Conservation (phyloP, 2,329 filamentous ascomycete genomes). For the Cercospora janseana region DNA sequence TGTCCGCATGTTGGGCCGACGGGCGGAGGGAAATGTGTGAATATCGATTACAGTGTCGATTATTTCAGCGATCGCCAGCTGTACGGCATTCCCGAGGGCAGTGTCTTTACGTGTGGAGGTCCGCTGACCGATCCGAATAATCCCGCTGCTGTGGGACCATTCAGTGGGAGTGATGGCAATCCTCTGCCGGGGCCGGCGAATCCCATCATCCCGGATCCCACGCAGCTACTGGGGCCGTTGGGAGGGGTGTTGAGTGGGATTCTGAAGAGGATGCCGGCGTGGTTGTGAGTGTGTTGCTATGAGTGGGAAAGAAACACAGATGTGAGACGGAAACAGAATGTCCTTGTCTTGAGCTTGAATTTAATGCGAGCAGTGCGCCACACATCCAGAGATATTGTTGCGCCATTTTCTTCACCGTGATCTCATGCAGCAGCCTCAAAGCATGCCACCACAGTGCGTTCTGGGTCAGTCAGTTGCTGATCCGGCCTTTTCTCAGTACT, state of each 20-base stretch:
- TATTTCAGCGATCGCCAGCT: slow-evolving; percentile 32
- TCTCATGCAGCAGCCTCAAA: too few species aligned
- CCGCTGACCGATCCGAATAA: slow-evolving; percentile 12
- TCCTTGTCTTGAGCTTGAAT: too few species aligned
- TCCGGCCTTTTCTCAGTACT: too few species aligned
- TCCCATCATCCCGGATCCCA: slow-evolving; percentile 5
- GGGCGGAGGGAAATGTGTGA: slow-evolving; percentile 32
- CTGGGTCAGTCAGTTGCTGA: too few species aligned
- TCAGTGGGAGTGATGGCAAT: slow-evolving; percentile 1
- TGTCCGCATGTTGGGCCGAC: slow-evolving; percentile 36
- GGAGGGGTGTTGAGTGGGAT: slow-evolving; percentile 2
- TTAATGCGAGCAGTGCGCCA: too few species aligned
- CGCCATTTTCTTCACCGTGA: too few species aligned
- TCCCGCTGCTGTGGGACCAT: neutral
- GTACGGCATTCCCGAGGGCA: slow-evolving; percentile 22
- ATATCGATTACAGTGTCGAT: slow-evolving; percentile 30
- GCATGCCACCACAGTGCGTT: too few species aligned
- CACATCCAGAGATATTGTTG: too few species aligned
- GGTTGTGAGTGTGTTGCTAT: neutral
- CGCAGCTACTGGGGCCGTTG: neutral
- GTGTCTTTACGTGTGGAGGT: slow-evolving; percentile 22
- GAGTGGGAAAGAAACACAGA: neutral
- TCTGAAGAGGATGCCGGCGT: slow-evolving; percentile 8
- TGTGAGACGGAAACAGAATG: too few species aligned
- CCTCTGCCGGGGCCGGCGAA: neutral